These are phyloP conservation scores for Anisodus acutangulus DNA, from an alignment of 257 asterid genomes.

Conservation along the genomic window DNA sequence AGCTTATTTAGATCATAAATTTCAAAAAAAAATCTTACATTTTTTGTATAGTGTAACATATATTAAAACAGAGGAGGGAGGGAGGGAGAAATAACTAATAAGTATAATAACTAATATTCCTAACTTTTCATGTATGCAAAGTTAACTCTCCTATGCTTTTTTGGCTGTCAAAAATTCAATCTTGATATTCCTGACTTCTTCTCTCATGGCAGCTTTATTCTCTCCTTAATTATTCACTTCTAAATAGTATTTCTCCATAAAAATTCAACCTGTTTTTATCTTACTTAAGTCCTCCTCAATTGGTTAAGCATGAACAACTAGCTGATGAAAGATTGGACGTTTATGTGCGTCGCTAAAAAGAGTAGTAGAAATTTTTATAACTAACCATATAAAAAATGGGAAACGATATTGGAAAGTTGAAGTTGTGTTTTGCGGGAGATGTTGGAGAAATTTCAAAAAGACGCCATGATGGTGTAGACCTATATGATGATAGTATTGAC, in stretches of 20 bases:
- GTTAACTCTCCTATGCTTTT: not conserved
- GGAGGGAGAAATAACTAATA: not conserved
- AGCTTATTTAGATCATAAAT: too few species aligned
- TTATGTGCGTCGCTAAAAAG: conserved; percentile 1
- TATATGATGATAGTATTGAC: conserved; percentile 54
- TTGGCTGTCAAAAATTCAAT: not conserved
- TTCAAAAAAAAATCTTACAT: too few species aligned
- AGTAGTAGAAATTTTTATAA: not conserved
- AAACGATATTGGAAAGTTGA: conserved; percentile 62
- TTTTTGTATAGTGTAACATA: too few species aligned
- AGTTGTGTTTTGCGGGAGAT: conserved; percentile 74
- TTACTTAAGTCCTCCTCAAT: not conserved
- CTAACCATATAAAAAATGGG: conserved; percentile 57
- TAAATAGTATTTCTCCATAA: not conserved
- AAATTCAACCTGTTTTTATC: not conserved
- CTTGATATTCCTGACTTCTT: conserved; percentile 6
- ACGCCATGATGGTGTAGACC: conserved; percentile 54
- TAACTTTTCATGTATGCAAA: not conserved
- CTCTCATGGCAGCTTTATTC: conserved; percentile 20
- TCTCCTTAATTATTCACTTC: conserved; percentile 10
- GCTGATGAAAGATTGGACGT: conserved; percentile 13
- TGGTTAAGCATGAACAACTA: not conserved
- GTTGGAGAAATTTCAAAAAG: conserved; percentile 80
- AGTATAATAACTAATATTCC: conserved; percentile 1
- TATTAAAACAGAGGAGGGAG: not conserved